Base-by-base conservation (phyloP, 2,329 filamentous ascomycete species). In the Neoascochyta sp. region DNA sequence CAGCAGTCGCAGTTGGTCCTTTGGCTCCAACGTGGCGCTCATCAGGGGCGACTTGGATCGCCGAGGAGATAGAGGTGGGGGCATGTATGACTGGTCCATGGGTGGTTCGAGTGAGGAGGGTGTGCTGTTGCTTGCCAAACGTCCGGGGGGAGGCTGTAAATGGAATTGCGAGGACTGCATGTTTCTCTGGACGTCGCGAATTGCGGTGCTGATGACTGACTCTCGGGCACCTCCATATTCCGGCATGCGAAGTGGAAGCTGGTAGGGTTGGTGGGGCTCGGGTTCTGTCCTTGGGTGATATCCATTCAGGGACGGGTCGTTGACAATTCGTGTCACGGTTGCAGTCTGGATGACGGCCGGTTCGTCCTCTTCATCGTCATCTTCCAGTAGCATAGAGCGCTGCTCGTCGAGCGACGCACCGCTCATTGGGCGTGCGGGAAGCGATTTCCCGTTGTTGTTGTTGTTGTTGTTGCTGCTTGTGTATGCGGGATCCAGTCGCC, bases 391-490 rank as follows among this genome's bases (percentile, higher is more conserved):
- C 51, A 62, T 63, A 23, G 60, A 60, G 17, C 57, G 57, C 17
- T 58, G 50, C 39, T 61, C 62, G 30, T 60, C 55, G 17, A 64
- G 44, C 13, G 73, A 76, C 27, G 75, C 73, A 43, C 78, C 70
- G 55, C 82, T 86, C 46, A 80, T 70, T 12, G 78, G 79, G 35
- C 80, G 69, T 38, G 74, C 78, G 17, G 90, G 90, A 7, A 96
- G 70, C 15, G 83, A 83, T 59, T 95, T 95, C 28, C 78, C 79
- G 11, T 42, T 69, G n/a, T n/a, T n/a, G n/a, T n/a, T n/a, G n/a
- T n/a, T n/a, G n/a, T n/a, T n/a, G n/a, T n/a, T n/a, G n/a, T n/a
- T n/a, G 45, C 41, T 65, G 47, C 46, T 72, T 53, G 61, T 73
- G 59, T 62, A 64, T 13, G 56, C 52, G n/a, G 79, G 71, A 47